Base-by-base conservation (phyloP, 345 rosid genomes). In the Rhizophora apiculata region DNA sequence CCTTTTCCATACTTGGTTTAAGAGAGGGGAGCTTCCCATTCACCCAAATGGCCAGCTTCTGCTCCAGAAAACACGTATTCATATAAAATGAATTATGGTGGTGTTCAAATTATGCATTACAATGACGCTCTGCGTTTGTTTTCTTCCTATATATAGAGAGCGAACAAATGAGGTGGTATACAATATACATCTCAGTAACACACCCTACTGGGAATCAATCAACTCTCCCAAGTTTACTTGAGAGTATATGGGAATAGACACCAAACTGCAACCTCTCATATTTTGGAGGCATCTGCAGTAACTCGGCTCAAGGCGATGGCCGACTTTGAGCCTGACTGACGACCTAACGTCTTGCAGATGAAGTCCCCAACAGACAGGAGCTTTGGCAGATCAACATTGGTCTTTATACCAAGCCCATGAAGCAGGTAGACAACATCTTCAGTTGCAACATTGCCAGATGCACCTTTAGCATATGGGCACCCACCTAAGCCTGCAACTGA, bases 361-460 rank as follows among this genome's bases (percentile, higher is more conserved):
- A 87, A 89, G 24, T 87, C 92, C 31, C 96, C 92, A 2, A 84
- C 84, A 58, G 72, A 66, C 64, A 82, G 74, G 72, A 89, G 96
- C 76, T 85, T 85, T 4, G 63, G 31, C 21, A 89, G 76, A 65
- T 89, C 96, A 57, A 87, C 90, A 15, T 87, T 85, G 52, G 88
- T 88, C 56, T 79, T 79, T 51, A 86, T 83, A 8, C 96, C 96
- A 4, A 87, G 86, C 53, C 96, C 96, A 15, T 85, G 71, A 3
- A 89, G 92, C 96, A 87, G 83, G 79, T 87, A 85, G n/a, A 89
- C 85, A 16, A 89, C 90, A 62, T 89, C 92, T 77, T 89, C 96
- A 0, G 90, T 84, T 4, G 96, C 86, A 11, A 87, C 96, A 71
- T 89, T 89, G 60, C 96, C 96, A 0, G 96, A 78, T 21, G 96